phyloP scores from a whole-genome alignment of 345 rosid species.

The Capsella bursapastoris region DNA sequence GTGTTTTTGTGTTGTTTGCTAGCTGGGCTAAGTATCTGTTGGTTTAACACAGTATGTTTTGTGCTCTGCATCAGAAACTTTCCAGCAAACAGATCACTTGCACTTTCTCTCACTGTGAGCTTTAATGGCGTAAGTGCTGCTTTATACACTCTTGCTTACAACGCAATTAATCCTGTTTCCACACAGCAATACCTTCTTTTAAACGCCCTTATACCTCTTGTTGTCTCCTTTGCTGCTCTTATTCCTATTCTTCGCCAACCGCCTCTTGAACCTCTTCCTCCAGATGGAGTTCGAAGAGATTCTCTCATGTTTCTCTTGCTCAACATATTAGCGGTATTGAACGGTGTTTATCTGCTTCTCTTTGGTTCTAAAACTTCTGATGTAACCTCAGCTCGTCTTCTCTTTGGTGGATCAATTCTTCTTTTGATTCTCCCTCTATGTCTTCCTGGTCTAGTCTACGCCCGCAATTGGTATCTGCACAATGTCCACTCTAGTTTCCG shows the following conservation, averaged over 20 bases:
- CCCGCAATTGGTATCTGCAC: conserved; percentile 74
- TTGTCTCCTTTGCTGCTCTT: conserved; percentile 63
- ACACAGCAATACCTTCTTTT: conserved; percentile 68
- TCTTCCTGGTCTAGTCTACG: conserved; percentile 79
- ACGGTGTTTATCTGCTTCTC: conserved; percentile 83
- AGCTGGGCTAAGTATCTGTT: conserved; percentile 93
- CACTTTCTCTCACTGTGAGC: conserved; percentile 87
- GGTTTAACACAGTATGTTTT: conserved; percentile 98
- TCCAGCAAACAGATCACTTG: conserved; percentile 75
- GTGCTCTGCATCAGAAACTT: conserved; percentile 89
- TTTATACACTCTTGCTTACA: conserved; percentile 74
- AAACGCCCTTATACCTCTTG: conserved; percentile 69
- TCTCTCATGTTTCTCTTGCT: conserved; percentile 76
- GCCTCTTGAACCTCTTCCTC: conserved; percentile 72
- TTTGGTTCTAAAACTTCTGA: conserved; percentile 54
- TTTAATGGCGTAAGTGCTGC: conserved; percentile 98
- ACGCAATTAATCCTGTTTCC: conserved; percentile 68
- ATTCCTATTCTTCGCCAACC: conserved; percentile 91
- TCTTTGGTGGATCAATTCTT: conserved; percentile 71
- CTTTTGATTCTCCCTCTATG: conserved; percentile 73
- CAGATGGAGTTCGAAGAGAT: conserved; percentile 70
- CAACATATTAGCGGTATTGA: conserved; percentile 68
- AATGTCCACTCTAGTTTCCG: conserved; percentile 67
- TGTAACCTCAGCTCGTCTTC: conserved; percentile 52
- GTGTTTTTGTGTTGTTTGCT: conserved; percentile 78